Conservation (phyloP, 306 rosid species). For the Delonix regia region DNA sequence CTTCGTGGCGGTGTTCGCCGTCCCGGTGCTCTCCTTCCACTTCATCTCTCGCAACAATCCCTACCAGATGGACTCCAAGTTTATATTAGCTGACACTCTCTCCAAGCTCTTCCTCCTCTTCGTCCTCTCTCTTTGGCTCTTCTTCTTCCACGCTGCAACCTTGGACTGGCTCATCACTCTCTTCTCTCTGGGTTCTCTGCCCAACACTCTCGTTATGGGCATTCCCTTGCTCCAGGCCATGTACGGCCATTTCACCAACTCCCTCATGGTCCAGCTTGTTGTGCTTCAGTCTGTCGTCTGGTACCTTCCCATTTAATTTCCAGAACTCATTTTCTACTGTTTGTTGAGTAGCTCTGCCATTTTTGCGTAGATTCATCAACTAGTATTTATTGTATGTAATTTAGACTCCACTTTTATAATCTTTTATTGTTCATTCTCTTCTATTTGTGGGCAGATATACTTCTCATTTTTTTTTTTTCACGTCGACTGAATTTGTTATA, state of each 20-base stretch:
- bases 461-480: too few species aligned
- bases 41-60: slow-evolving; percentile 82
- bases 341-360: too few species aligned
- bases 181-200: slow-evolving; percentile 75
- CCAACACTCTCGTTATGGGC: slow-evolving; percentile 91
- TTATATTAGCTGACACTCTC: slow-evolving; percentile 75
- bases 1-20: slow-evolving; percentile 89
- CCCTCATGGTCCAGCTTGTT: slow-evolving; percentile 84
- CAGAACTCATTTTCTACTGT: too few species aligned
- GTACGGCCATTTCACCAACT: slow-evolving; percentile 76
- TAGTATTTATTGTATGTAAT: too few species aligned
- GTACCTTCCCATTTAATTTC: slow-evolving; percentile 32
- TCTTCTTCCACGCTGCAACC: slow-evolving; percentile 54
- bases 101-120: slow-evolving; percentile 61
- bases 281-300: slow-evolving; percentile 90
- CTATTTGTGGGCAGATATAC: too few species aligned
- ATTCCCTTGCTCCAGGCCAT: slow-evolving; percentile 87
- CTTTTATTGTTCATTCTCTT: too few species aligned
- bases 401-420: too few species aligned
- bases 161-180: slow-evolving; percentile 89
- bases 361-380: too few species aligned
- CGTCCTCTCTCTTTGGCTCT: slow-evolving; percentile 55
- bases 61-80: slow-evolving; percentile 70
- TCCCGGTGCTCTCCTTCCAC: slow-evolving; percentile 86
- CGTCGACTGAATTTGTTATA: too few species aligned